phyloP scores from a whole-genome alignment of 208 protist genomes.

The Trypanosoma conorhini region DNA sequence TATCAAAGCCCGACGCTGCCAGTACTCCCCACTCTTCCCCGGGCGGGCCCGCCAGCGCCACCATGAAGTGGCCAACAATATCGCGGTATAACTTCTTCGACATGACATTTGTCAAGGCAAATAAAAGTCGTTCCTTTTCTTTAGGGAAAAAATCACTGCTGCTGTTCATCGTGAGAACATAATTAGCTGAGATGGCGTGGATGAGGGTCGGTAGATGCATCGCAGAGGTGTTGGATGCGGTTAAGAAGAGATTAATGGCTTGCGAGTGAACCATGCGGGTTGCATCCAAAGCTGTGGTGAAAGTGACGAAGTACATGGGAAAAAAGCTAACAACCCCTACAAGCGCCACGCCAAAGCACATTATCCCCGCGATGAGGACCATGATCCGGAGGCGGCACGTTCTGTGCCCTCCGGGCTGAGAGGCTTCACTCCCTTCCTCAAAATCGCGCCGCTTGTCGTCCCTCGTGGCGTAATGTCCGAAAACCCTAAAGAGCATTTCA shows the following conservation, averaged over 20 bases:
- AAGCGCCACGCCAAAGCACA: conserved; percentile 50
- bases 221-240: conserved; percentile 47
- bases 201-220: conserved; percentile 56
- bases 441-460: neutral
- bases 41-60: conserved; percentile 6
- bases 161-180: conserved; percentile 18
- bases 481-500: neutral
- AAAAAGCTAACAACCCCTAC: conserved; percentile 58
- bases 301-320: conserved; percentile 56
- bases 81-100: conserved; percentile 25
- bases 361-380: conserved; percentile 43
- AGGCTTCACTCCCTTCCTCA: conserved; percentile 22
- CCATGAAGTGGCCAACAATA: conserved; percentile 21
- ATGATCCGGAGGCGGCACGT: conserved; percentile 43
- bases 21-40: conserved; percentile 14
- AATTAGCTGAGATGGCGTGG: conserved; percentile 56
- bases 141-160: conserved; percentile 13
- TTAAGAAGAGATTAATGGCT: conserved; percentile 43
- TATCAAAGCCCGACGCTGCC: neutral
- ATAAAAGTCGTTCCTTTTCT: conserved; percentile 21
- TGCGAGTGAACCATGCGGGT: conserved; percentile 48
- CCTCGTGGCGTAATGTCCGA: neutral
- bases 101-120: conserved; percentile 35
- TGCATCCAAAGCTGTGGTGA: conserved; percentile 36
- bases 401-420: conserved; percentile 23